A percentile compares a stretch with the other conserved stretches of the same genome.
phyloP scores from a whole-genome alignment of 371 early-diverging fungal genomes.

The Mortierella sp. region DNA sequence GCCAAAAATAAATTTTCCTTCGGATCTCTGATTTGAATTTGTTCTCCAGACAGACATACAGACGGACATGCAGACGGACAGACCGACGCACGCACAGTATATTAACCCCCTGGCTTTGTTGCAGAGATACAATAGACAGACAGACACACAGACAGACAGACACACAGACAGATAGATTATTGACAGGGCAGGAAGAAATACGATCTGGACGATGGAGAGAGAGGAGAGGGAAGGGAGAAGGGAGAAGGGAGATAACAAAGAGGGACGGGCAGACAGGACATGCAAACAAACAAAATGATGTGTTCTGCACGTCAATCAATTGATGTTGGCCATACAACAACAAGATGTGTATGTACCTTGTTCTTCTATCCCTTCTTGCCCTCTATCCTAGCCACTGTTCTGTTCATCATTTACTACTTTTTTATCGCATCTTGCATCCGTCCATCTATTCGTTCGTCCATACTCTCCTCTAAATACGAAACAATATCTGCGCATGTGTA shows the following conservation, averaged over 20 bases:
- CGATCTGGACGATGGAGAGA: not conserved
- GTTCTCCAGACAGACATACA: constrained; percentile 14
- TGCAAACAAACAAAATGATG: too few relatives aligned
- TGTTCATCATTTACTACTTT: not conserved
- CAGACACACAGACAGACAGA: not conserved
- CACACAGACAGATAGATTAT: not conserved
- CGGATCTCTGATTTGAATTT: constrained; percentile 18
- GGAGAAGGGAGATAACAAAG: too few relatives aligned
- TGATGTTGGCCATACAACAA: too few relatives aligned
- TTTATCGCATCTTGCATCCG: constrained; percentile 2
- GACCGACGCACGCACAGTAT: not conserved
- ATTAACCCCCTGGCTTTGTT: too few relatives aligned
- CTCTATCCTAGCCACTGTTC: not conserved
- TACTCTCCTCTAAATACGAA: not conserved
- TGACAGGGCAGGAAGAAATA: not conserved
- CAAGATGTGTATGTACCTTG: too few relatives aligned
- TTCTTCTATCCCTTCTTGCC: not conserved
- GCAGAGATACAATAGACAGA: not conserved
- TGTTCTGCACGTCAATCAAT: too few relatives aligned
- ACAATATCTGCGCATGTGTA: not conserved
- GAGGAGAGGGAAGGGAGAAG: too few relatives aligned
- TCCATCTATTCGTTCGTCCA: not conserved
- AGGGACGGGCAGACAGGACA: too few relatives aligned
- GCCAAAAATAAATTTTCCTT: not conserved
- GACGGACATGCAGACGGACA: not conserved